Conservation (phyloP, 2,329 filamentous ascomycete genomes). For the Diplodia sapinea region DNA sequence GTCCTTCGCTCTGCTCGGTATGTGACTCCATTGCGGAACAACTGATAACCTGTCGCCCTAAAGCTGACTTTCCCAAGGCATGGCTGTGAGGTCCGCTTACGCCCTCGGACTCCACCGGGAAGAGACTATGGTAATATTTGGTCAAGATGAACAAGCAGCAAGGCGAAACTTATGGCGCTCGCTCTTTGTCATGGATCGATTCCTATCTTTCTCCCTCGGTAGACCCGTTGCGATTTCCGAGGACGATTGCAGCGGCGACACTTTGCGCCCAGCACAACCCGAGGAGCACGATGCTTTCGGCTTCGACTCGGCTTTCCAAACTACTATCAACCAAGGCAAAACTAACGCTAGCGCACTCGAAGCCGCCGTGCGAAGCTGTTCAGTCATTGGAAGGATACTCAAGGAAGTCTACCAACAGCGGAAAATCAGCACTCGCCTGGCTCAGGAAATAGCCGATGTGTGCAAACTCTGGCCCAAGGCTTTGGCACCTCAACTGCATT, state of each 20-base stretch:
- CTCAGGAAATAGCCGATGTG: constrained; percentile 62
- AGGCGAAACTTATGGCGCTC: constrained; percentile 68
- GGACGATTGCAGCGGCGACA: constrained; percentile 64
- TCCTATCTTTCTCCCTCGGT: constrained; percentile 67
- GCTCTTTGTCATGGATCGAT: constrained; percentile 68
- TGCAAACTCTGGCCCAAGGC: constrained; percentile 60
- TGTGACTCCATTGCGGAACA: constrained; percentile 30
- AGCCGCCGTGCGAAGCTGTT: constrained; percentile 63
- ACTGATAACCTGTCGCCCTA: not conserved
- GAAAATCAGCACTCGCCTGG: constrained; percentile 63
- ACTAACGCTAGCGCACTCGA: constrained; percentile 56
- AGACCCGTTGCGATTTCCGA: constrained; percentile 67
- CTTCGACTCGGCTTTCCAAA: constrained; percentile 37
- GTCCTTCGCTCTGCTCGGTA: constrained; percentile 67
- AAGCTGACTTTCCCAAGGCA: constrained; percentile 50
- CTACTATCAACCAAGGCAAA: constrained; percentile 39
- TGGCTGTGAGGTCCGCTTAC: constrained; percentile 68
- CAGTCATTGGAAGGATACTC: constrained; percentile 64
- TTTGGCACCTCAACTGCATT: constrained; percentile 57
- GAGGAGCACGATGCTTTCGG: constrained; percentile 38
- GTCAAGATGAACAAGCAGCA: constrained; percentile 52
- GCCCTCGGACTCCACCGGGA: constrained; percentile 67
- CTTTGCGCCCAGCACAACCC: constrained; percentile 41
- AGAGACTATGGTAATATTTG: constrained; percentile 63
- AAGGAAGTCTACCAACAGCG: constrained; percentile 65